Conservation (phyloP, 2,329 filamentous ascomycete genomes). For the Diaporthe ampelina region DNA sequence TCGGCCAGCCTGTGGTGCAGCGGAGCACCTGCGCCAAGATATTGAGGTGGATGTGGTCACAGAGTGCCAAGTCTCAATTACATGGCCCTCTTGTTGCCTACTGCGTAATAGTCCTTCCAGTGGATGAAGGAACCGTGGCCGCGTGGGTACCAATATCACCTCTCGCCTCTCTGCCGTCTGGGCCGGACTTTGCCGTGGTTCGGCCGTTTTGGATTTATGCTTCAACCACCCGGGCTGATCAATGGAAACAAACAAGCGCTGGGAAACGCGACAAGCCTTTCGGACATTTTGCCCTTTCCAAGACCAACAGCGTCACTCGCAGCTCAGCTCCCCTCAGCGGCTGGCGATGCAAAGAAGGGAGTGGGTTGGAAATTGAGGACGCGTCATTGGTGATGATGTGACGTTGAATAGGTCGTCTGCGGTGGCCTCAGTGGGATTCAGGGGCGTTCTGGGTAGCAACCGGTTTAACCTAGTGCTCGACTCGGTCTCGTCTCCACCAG, state of each 20-base stretch:
- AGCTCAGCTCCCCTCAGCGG: slow-evolving; percentile 14
- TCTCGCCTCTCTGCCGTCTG: neutral
- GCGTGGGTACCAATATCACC: neutral
- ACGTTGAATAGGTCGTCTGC: slow-evolving; percentile 10
- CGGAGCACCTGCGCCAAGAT: neutral
- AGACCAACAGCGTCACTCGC: neutral
- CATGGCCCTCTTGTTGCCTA: slow-evolving; percentile 11
- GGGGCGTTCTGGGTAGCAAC: slow-evolving; percentile 14
- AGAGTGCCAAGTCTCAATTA: slow-evolving; percentile 16
- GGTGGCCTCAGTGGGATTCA: slow-evolving; percentile 3
- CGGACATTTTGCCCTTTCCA: neutral
- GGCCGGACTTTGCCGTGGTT: neutral
- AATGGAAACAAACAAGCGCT: slow-evolving; percentile 14
- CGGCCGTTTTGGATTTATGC: neutral
- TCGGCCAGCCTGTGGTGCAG: neutral
- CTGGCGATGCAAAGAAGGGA: slow-evolving; percentile 2
- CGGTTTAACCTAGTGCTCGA: slow-evolving; percentile 9
- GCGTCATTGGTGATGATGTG: slow-evolving; percentile 33
- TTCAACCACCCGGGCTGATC: neutral
- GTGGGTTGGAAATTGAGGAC: slow-evolving; percentile 37
- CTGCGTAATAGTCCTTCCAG: neutral
- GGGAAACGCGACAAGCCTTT: neutral
- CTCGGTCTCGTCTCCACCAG: neutral
- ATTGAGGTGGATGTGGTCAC: slow-evolving; percentile 17
- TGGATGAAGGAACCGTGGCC: neutral